Conservation (phyloP, 257 asterid genomes). For the Lavandula angustifolia region DNA sequence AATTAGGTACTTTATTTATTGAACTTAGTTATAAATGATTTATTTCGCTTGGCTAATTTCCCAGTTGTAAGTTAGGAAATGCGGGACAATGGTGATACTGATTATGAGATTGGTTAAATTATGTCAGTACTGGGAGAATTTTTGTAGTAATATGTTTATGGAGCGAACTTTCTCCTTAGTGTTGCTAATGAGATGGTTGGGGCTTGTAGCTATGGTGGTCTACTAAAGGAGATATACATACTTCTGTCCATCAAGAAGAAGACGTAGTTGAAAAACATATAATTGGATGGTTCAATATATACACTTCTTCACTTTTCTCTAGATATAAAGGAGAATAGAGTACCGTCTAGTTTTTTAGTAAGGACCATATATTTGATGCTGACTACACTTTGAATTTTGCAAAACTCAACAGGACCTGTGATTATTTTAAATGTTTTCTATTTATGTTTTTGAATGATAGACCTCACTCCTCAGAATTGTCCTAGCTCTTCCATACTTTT, state of each 20-base stretch:
- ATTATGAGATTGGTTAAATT: conserved; percentile 12
- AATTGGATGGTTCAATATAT: neutral
- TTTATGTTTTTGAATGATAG: neutral
- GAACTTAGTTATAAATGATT: conserved; percentile 27
- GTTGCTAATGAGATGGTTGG: neutral
- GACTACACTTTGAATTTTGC: neutral
- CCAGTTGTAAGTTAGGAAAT: neutral
- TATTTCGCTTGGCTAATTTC: neutral
- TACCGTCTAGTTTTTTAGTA: neutral
- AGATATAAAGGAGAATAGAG: neutral
- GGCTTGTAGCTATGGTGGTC: neutral
- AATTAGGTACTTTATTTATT: neutral
- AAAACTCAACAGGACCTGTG: conserved; percentile 11
- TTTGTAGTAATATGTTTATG: conserved; percentile 7
- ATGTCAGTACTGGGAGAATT: conserved; percentile 1
- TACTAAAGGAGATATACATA: neutral
- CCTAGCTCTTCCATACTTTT: too few relatives aligned
- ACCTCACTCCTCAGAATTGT: too few relatives aligned
- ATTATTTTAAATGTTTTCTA: neutral
- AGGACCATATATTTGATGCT: conserved; percentile 13
- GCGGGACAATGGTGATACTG: conserved; percentile 15
- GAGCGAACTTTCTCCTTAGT: neutral
- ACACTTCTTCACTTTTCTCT: neutral
- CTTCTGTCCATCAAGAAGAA: neutral
- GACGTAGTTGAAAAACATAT: neutral